Percentiles rank a stretch among this genome's conserved stretches.
These are phyloP conservation scores for Leccinum longicurvipes DNA, from an alignment of 768 basidiomycete genomes.

Conservation along the genomic window DNA sequence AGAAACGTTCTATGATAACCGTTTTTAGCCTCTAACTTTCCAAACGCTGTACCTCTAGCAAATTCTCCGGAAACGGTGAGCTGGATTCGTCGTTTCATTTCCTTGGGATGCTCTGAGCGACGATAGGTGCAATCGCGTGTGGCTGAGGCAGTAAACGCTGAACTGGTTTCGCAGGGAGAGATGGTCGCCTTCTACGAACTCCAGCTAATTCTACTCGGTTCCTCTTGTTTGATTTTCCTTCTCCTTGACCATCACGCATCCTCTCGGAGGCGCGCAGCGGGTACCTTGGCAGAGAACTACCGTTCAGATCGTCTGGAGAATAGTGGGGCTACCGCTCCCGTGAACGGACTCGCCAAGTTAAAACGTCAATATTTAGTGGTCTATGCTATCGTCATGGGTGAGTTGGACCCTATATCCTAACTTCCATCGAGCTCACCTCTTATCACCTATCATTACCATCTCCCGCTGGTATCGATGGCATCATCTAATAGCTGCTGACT, in stretches of 20 bases:
- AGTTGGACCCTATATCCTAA: constrained; percentile 13
- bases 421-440: neutral
- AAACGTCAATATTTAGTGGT: constrained; percentile 58
- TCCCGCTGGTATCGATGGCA: neutral
- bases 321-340: constrained; percentile 23
- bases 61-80: constrained; percentile 12
- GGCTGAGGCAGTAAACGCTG: neutral
- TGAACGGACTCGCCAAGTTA: constrained; percentile 29
- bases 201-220: constrained; percentile 36
- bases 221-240: constrained; percentile 34
- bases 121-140: too few relatives aligned
- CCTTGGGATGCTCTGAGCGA: neutral
- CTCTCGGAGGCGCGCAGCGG: constrained; percentile 20
- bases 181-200: constrained; percentile 40
- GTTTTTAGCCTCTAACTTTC: neutral
- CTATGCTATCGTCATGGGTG: constrained; percentile 74
- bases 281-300: constrained; percentile 22
- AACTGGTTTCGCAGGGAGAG: neutral
- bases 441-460: neutral
- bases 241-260: constrained; percentile 34
- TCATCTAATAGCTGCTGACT: constrained; percentile 56
- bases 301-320: constrained; percentile 30
- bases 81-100: neutral
- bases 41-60: neutral
- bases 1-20: neutral